Evolutionary conservation across 768 basidiomycete genomes (phyloP), one percentile per base, ranked within the genome.

Genomic region (Exidia glandulosa): DNA sequence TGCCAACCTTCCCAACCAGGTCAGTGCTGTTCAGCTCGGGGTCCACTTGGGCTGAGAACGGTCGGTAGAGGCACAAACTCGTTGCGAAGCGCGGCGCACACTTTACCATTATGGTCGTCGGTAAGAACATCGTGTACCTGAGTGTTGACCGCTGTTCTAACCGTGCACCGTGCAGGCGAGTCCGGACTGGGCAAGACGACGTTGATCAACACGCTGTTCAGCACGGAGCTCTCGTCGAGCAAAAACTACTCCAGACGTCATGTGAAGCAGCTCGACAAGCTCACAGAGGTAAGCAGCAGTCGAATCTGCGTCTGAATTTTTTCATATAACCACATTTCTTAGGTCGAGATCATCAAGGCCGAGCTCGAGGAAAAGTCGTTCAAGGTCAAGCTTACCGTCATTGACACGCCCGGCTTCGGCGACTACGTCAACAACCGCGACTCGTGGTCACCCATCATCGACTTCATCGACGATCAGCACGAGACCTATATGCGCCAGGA

Each of bases 381-480:
- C 85, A 95, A 94, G 75, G 94, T 97, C 80, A 98, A 97, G 80
- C 85, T 99, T 64, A 94, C 90, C 19, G 96, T 98, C 71, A 95
- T 99, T 65, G 96, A 99, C 74, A 97, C 95, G 12, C 96, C 96
- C 59, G 96, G 96, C 31, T 99, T 98, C 64, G 96, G 96, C 36
- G 96, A 99, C 87, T 98, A 97, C 69, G 95, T 99, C 77, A 99
- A 99, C 90, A 99, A 99, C 83, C 85, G 92, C 60, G 96, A 98
- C 74, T 94, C 92, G 23, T 99, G 96, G 96, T 81, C 84, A 30
- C 96, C 96, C 58, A 98, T 99, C 66, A 87, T 99, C 71, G 95
- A 99, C 74, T 98, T 98, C 74, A 94, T 96, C 65, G 90, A 93
- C 71, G 91, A 93, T 79, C 90, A 93, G 75, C 91, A 93, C 70